phyloP scores from a whole-genome alignment of 805 yeast species.

The Saccharomycopsis amapae region DNA sequence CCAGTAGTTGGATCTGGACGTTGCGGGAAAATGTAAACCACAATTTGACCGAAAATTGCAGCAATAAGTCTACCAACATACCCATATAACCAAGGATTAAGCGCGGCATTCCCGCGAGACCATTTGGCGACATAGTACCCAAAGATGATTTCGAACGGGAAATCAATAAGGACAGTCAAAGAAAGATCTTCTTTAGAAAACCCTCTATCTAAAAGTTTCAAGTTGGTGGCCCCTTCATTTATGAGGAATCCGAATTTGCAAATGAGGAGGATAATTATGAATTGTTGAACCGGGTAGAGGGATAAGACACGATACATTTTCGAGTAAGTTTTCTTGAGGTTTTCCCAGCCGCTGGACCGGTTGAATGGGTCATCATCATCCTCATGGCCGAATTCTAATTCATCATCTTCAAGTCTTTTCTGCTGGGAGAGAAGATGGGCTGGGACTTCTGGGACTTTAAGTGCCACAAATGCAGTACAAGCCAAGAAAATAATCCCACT shows the following conservation, averaged over 20 bases:
- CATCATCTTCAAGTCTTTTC: constrained; percentile 23
- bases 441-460: constrained; percentile 69
- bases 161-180: constrained; percentile 84
- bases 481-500: constrained; percentile 69
- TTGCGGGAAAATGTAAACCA: constrained; percentile 66
- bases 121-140: constrained; percentile 95
- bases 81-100: constrained; percentile 86
- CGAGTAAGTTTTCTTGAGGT: constrained; percentile 46
- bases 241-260: constrained; percentile 93
- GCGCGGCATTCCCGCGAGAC: constrained; percentile 69
- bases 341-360: constrained; percentile 14
- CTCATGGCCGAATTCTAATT: constrained; percentile 8
- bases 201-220: constrained; percentile 85
- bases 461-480: constrained; percentile 54
- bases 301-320: constrained; percentile 66
- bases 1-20: constrained; percentile 29
- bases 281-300: constrained; percentile 62
- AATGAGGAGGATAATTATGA: constrained; percentile 66
- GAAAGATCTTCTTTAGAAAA: constrained; percentile 91
- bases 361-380: constrained; percentile 4
- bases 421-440: constrained; percentile 31
- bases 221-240: constrained; percentile 91
- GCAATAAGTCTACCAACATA: constrained; percentile 74
- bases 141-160: constrained; percentile 91
- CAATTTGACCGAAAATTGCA: constrained; percentile 66